Conservation (phyloP, 1,284 basidiomycete genomes). For the Papiliotrema laurentii region DNA sequence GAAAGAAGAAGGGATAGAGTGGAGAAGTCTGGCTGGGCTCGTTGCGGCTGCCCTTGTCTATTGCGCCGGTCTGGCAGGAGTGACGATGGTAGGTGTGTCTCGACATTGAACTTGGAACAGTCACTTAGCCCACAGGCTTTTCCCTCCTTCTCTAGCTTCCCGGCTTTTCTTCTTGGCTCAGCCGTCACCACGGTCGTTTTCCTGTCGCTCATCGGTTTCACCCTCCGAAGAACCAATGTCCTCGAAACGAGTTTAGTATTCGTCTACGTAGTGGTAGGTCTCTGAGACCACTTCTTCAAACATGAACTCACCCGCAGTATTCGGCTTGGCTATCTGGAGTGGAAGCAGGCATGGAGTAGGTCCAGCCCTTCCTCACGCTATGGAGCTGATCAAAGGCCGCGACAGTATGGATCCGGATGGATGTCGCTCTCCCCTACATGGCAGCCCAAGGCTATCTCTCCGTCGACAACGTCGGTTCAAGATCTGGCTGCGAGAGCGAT, state of each 20-base stretch:
- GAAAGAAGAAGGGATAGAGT: slow-evolving; percentile 44
- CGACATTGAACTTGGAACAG: background rate
- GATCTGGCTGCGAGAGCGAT: slow-evolving; percentile 26
- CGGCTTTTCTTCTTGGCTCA: slow-evolving; percentile 44
- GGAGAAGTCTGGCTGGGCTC: slow-evolving; percentile 45
- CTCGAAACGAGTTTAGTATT: slow-evolving; percentile 85
- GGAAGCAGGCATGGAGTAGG: slow-evolving; percentile 46
- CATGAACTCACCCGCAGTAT: slow-evolving; percentile 23
- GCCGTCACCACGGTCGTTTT: slow-evolving; percentile 57
- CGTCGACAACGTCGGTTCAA: slow-evolving; percentile 13
- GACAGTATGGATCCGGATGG: slow-evolving; percentile 42
- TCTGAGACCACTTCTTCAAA: slow-evolving; percentile 62
- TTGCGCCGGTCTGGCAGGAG: slow-evolving; percentile 39
- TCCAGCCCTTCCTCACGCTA: background rate
- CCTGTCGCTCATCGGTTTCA: slow-evolving; percentile 84
- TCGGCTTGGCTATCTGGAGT: slow-evolving; percentile 46
- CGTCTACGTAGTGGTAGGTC: slow-evolving; percentile 66
- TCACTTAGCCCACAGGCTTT: slow-evolving; percentile 27
- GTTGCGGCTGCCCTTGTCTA: slow-evolving; percentile 44
- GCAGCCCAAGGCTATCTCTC: slow-evolving; percentile 8
- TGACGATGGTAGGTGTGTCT: slow-evolving; percentile 33
- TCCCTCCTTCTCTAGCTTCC: slow-evolving; percentile 26
- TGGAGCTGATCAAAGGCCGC: slow-evolving; percentile 26
- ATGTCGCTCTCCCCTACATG: slow-evolving; percentile 15
- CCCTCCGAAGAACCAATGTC: slow-evolving; percentile 79